Evolutionary conservation across 768 basidiomycete genomes (phyloP).

Genomic region (Hygrophorus pudorinus): DNA sequence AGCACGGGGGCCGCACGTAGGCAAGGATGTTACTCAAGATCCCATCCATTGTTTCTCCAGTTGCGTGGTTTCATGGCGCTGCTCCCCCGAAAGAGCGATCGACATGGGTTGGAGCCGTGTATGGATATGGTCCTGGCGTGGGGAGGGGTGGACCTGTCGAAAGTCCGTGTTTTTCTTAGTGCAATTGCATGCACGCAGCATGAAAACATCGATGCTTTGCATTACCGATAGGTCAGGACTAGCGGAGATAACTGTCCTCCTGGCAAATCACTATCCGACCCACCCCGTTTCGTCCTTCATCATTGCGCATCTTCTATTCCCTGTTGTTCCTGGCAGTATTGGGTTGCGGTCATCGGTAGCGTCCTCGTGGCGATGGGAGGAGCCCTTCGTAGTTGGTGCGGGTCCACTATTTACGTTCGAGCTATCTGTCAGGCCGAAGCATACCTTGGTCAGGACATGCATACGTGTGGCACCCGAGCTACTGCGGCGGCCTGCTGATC

Average conservation of each 20-base stretch:
- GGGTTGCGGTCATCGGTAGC: conserved; percentile 15
- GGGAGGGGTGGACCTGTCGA: conserved; percentile 1
- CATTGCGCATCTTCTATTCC: background rate
- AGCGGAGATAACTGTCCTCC: background rate
- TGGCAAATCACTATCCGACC: background rate
- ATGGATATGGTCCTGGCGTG: background rate
- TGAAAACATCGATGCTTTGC: too few relatives aligned
- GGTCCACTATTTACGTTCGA: conserved; percentile 21
- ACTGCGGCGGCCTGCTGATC: conserved; percentile 13
- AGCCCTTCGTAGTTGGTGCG: conserved; percentile 15
- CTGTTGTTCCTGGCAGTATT: background rate
- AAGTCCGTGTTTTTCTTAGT: too few relatives aligned
- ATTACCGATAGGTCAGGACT: background rate
- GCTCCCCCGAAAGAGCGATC: background rate
- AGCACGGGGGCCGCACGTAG: too few relatives aligned
- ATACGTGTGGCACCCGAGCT: conserved; percentile 20
- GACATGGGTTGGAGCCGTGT: background rate
- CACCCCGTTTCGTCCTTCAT: background rate
- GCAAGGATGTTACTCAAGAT: conserved; percentile 4
- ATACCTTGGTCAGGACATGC: conserved; percentile 19
- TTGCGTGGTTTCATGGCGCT: background rate
- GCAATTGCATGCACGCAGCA: too few relatives aligned
- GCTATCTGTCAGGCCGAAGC: conserved; percentile 14
- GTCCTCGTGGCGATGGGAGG: conserved; percentile 12
- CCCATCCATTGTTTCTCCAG: conserved; percentile 2